Evolutionary conservation across 2,329 filamentous ascomycete genomes (phyloP).

Genomic region (Aureobasidium sp.): DNA sequence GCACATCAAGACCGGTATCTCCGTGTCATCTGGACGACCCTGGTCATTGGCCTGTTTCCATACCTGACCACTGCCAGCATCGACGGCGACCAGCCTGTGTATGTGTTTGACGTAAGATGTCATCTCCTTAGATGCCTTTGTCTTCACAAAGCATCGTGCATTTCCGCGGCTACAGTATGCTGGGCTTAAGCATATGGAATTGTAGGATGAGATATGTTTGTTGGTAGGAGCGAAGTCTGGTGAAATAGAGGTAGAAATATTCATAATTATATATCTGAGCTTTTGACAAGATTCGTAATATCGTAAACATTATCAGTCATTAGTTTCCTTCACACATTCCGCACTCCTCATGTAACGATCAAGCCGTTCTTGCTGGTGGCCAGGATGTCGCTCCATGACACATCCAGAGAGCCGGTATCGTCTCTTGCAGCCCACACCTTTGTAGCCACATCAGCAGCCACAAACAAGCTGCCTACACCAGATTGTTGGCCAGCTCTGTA

Average conservation of each 20-base stretch:
- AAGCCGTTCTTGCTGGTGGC: slow-evolving; percentile 7
- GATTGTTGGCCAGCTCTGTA: slow-evolving; percentile 1
- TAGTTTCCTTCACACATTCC: neutral
- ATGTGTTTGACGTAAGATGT: no score
- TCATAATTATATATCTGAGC: neutral
- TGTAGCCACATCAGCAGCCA: neutral
- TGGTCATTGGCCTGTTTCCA: neutral
- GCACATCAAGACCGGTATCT: neutral
- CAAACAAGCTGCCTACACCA: slow-evolving; percentile 10
- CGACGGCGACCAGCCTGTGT: no score
- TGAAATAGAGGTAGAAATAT: neutral
- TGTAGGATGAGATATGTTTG: neutral
- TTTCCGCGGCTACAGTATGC: no score
- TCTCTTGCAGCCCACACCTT: slow-evolving; percentile 12
- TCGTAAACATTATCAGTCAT: slow-evolving; percentile 2
- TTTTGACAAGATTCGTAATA: neutral
- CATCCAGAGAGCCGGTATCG: neutral
- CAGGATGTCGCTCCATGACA: slow-evolving; percentile 11
- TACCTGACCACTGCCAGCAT: no score
- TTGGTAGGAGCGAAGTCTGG: neutral
- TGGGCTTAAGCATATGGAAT: neutral
- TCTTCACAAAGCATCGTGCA: no score
- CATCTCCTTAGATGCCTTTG: no score
- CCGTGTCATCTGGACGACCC: neutral
- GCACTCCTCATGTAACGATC: slow-evolving; percentile 6